Conservation (phyloP, 192 early-diverging fungal genomes). For the Rhizophlyctis rosea region DNA sequence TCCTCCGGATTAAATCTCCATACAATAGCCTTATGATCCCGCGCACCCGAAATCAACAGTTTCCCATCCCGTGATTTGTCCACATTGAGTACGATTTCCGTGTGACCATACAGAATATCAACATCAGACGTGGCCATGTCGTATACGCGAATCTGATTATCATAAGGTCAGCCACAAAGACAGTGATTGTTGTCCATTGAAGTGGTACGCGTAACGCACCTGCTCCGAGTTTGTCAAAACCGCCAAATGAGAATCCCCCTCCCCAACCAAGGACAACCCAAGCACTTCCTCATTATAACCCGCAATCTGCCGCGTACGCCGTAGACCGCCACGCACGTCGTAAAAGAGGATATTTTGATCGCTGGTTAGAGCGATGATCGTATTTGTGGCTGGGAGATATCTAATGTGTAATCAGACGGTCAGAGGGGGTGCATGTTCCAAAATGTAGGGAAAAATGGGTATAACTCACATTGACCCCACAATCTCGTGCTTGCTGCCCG, state of each 20-base stretch:
- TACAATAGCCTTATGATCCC: conserved; percentile 82
- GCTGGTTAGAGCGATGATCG: conserved; percentile 73
- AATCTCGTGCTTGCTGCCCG: conserved; percentile 75
- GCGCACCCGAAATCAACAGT: conserved; percentile 81
- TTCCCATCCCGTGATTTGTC: conserved; percentile 65
- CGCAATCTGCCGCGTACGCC: conserved; percentile 74
- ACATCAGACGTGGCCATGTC: conserved; percentile 74
- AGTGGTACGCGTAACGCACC: conserved; percentile 6
- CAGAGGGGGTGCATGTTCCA: conserved; percentile 5
- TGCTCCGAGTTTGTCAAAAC: conserved; percentile 93
- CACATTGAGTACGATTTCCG: conserved; percentile 82
- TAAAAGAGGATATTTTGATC: conserved; percentile 92
- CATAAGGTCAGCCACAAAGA: neutral
- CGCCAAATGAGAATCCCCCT: conserved; percentile 68
- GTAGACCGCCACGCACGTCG: conserved; percentile 34
- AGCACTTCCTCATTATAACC: conserved; percentile 97
- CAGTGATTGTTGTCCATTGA: conserved; percentile 12
- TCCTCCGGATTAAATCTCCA: conserved; percentile 73
- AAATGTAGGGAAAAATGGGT: conserved; percentile 18
- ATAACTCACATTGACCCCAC: conserved; percentile 59
- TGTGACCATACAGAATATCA: conserved; percentile 85
- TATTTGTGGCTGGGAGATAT: conserved; percentile 46
- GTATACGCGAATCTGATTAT: conserved; percentile 72
- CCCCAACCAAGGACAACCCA: conserved; percentile 77
- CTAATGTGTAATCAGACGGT: too few relatives aligned